Evolutionary conservation across 2,329 filamentous ascomycete species (phyloP), one percentile per base, ranked within the genome.

Genomic region (Didymella exigua): DNA sequence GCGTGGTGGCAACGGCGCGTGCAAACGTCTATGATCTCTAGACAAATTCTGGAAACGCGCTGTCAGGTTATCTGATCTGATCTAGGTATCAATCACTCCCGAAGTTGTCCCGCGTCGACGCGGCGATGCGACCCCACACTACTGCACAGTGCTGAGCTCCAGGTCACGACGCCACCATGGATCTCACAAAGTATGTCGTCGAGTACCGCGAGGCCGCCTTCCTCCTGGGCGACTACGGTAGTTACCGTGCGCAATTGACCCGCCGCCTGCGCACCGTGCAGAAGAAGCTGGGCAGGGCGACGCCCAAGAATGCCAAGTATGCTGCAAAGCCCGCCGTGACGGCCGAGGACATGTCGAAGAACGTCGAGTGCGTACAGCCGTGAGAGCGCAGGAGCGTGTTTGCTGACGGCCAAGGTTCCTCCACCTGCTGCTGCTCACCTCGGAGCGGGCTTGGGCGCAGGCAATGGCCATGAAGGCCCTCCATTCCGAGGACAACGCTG

Each of bases 391-490:
- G 9, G 23, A 6, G 11, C 8, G 33, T 19, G 8, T 4, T 27
- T 19, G 21, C 54, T 62, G 42, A 65, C 47, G 10, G 10, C 8
- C 13, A 46, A 70, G 68, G 54, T 68, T 65, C 41, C 67, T 71
- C 18, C 66, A 68, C 27, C 81, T 97, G n/a, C 81, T 93, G 27
- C 82, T 99, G 52, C 86, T 97, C 69, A 90, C 87, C 33, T 87
- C 93, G 57, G 95, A 99, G 79, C 86, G 95, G 61, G 91, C 93
- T 46, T 98, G 92, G 91, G 93, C 95, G 31, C 89, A 96, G 75
- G 93, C 93, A 54, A 96, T 98, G 92, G 87, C 89, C 72, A 91
- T 97, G 83, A 97, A 96, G 77, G 85, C 91, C 4, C 81, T 86
- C 18, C 91, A 96, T 72, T 85, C 90, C 33, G 84, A 89, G 65